These are phyloP conservation scores for Botryotinia calthae DNA, from an alignment of 2,329 filamentous ascomycete species.

Conservation along the genomic window DNA sequence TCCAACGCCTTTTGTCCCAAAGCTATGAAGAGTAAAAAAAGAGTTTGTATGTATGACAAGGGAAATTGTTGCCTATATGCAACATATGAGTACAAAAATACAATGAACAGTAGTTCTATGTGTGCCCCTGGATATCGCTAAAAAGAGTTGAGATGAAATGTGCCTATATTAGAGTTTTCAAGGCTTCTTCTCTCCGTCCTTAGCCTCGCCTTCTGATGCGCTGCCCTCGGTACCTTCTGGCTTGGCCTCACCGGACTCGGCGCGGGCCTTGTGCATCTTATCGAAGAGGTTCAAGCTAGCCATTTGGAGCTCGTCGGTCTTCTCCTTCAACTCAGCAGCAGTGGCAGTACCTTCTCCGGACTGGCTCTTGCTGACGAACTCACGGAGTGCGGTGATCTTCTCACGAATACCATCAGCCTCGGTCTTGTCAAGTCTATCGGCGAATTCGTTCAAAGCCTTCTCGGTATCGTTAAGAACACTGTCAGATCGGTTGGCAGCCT, in stretches of 20 bases:
- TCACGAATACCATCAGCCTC: slow-evolving; percentile 91
- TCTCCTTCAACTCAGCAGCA: slow-evolving; percentile 93
- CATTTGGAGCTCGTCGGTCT: slow-evolving; percentile 96
- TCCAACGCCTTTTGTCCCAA: slow-evolving; percentile 38
- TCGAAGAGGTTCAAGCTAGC: slow-evolving; percentile 96
- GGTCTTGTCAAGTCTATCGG: slow-evolving; percentile 93
- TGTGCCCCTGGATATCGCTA: slow-evolving; percentile 35
- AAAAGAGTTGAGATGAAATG: slow-evolving; percentile 31
- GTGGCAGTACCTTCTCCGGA: slow-evolving; percentile 83
- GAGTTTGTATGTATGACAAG: slow-evolving; percentile 34
- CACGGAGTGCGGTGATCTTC: slow-evolving; percentile 83
- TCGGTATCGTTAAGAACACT: slow-evolving; percentile 96
- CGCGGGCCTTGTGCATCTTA: slow-evolving; percentile 98
- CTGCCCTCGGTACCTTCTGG: slow-evolving; percentile 46
- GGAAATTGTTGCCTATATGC: slow-evolving; percentile 38
- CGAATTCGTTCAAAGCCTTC: slow-evolving; percentile 95
- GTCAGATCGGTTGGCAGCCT: slow-evolving; percentile 96
- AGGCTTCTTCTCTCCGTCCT: slow-evolving; percentile 64
- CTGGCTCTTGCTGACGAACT: slow-evolving; percentile 93
- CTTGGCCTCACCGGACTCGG: slow-evolving; percentile 58
- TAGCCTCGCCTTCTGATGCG: slow-evolving; percentile 66
- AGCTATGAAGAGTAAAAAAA: slow-evolving; percentile 37
- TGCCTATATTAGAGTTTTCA: slow-evolving; percentile 43
- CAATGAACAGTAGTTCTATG: slow-evolving; percentile 38
- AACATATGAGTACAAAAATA: slow-evolving; percentile 41